A percentile compares a stretch with the other conserved stretches of the same genome.
Conservation (phyloP, 805 yeast species). For the Vanderwaltozyma verrucispora region DNA sequence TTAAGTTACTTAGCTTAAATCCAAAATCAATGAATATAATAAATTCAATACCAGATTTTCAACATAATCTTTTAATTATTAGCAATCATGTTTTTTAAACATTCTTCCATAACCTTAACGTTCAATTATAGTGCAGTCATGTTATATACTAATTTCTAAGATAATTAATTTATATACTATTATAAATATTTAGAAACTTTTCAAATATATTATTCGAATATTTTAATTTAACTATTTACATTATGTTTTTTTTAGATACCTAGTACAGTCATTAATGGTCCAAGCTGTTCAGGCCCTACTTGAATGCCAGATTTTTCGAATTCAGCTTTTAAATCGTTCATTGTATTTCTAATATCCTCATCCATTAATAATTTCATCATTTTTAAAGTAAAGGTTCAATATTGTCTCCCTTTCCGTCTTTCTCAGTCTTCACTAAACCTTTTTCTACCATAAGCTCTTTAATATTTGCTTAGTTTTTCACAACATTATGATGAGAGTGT, state of each 20-base stretch:
- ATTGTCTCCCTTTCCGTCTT: conserved; percentile 8
- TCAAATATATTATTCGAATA: too few relatives aligned
- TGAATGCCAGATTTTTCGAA: conserved; percentile 21
- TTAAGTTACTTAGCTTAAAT: conserved; percentile 37
- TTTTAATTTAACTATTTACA: too few relatives aligned
- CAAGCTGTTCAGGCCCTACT: conserved; percentile 20
- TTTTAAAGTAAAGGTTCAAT: conserved; percentile 4
- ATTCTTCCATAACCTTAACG: too few relatives aligned
- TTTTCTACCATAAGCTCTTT: conserved; percentile 16
- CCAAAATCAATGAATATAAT: background rate
- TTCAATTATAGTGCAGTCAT: too few relatives aligned
- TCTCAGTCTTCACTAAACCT: conserved; percentile 10
- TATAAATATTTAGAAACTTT: too few relatives aligned
- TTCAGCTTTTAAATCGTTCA: conserved; percentile 18
- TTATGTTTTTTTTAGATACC: conserved; percentile 14
- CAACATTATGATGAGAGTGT: conserved; percentile 13
- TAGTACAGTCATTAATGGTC: conserved; percentile 21
- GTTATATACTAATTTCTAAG: too few relatives aligned
- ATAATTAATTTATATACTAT: too few relatives aligned
- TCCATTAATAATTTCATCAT: conserved; percentile 21
- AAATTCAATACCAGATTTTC: too few relatives aligned
- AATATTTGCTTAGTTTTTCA: conserved; percentile 12
- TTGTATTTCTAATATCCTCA: conserved; percentile 18
- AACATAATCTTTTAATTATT: too few relatives aligned
- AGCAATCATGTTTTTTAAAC: too few relatives aligned